Conservation (phyloP, 2,329 filamentous ascomycete genomes). For the Cladosporium sp. region DNA sequence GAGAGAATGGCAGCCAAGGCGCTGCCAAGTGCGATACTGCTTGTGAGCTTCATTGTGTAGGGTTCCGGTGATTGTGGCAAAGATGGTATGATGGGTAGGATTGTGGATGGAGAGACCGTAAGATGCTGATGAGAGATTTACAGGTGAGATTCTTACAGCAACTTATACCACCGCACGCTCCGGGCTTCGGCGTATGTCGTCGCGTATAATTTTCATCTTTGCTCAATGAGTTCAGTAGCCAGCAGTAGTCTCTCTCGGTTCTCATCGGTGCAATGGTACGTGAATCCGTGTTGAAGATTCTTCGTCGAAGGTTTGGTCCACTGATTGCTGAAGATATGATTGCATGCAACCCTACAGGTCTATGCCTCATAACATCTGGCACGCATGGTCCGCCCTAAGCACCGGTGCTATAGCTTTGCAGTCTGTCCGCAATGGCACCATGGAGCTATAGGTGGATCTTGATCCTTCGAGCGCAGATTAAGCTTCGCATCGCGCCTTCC, state of each 20-base stretch:
- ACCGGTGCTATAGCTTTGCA: neutral
- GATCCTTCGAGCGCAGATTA: neutral
- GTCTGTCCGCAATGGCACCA: neutral
- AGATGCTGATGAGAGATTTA: neutral
- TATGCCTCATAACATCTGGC: neutral
- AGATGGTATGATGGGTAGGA: neutral
- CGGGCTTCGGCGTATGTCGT: neutral
- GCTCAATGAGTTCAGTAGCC: neutral
- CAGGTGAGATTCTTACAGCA: neutral
- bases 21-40: neutral
- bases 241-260: neutral
- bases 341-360: neutral
- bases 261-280: neutral
- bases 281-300: neutral
- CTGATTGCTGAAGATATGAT: neutral
- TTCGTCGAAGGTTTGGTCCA: neutral
- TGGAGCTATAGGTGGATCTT: neutral
- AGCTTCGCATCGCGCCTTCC: neutral
- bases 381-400: neutral
- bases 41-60: neutral
- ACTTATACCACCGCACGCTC: neutral
- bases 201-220: neutral
- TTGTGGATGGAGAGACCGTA: neutral
- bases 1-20: neutral
- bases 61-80: neutral